phyloP scores from a whole-genome alignment of 257 asterid species.

The Sherardia arvensis region DNA sequence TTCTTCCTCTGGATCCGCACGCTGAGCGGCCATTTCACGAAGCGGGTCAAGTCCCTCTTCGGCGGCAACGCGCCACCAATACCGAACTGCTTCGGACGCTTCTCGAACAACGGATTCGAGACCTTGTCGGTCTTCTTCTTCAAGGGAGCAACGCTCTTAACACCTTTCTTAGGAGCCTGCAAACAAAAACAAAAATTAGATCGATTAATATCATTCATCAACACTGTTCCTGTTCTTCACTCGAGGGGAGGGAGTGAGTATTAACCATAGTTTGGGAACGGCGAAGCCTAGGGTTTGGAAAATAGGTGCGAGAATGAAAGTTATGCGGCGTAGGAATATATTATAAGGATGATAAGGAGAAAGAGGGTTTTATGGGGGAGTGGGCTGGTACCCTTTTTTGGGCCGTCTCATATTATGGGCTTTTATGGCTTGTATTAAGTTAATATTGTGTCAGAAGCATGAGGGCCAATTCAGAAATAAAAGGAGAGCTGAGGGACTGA shows the following conservation, averaged over 20 bases:
- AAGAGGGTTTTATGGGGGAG: background rate
- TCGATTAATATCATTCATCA: background rate
- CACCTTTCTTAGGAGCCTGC: slow-evolving; percentile 22
- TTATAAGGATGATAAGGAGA: background rate
- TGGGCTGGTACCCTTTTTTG: background rate
- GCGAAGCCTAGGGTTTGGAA: background rate
- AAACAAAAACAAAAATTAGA: background rate
- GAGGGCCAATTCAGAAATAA: too few species aligned
- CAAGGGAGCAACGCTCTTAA: slow-evolving; percentile 6
- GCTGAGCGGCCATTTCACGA: slow-evolving; percentile 29
- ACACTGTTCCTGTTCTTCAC: too few species aligned
- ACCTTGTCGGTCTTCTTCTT: slow-evolving; percentile 23
- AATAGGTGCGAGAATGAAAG: too few species aligned
- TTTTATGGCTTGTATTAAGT: too few species aligned
- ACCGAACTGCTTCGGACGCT: slow-evolving; percentile 34
- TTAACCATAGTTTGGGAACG: background rate
- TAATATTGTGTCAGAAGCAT: too few species aligned
- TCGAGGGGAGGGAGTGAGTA: background rate
- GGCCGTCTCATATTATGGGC: too few species aligned
- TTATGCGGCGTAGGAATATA: background rate
- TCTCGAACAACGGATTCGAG: slow-evolving; percentile 34
- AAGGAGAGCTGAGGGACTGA: too few species aligned
- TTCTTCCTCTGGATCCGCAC: slow-evolving; percentile 32
- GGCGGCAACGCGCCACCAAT: slow-evolving; percentile 39
- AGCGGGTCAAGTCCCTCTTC: slow-evolving; percentile 30